Base-by-base conservation (phyloP, 495 filamentous ascomycete genomes). In the Aspergillus nanangensis region DNA sequence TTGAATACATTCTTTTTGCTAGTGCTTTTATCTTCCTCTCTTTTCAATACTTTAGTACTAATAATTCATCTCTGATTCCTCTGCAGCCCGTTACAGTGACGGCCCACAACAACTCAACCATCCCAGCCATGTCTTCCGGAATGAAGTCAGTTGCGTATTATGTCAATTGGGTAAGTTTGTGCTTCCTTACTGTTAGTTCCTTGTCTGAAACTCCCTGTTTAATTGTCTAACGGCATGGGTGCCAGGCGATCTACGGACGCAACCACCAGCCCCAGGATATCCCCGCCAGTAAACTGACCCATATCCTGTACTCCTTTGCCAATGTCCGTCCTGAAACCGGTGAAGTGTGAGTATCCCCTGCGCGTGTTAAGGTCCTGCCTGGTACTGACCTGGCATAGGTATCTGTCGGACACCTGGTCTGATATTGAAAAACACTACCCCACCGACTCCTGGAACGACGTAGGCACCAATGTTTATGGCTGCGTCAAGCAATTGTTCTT, bases 401-500 rank as follows among this genome's bases (percentile, higher is more conserved):
- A 82, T 58, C 65, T 94, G 25, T 90, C 88, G 1, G 90, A 95
- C 65, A 61, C 76, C 22, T 95, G 90, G 90, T 82, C 87, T 33
- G 90, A 95, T 62, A 79, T 82, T 1, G 74, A 96, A 56, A 95
- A 94, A 66, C 93, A 92, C 65, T 94, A 91, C 41, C 52, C 61
- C 3, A 47, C 55, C 1, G 70, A 74, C 51, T 69, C 69, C 2
- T 72, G 70, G 69, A 71, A 74, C 49, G 70, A 72, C 21, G 52
- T 53, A 14, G 70, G 69, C 15, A 64, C 44, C 52, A 74, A 74
- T 46, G 69, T 72, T 15, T 74, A 74, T 25, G 70, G 70, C 41
- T 96, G 88, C 64, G 67, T 92, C 33, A 98, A 97, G 75, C 93
- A 97, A 71, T 80, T 98, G 17, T 89, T 84, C 67, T 74, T 98